phyloP scores from a whole-genome alignment of 306 rosid genomes.

The Elaeagnus macrophylla region DNA sequence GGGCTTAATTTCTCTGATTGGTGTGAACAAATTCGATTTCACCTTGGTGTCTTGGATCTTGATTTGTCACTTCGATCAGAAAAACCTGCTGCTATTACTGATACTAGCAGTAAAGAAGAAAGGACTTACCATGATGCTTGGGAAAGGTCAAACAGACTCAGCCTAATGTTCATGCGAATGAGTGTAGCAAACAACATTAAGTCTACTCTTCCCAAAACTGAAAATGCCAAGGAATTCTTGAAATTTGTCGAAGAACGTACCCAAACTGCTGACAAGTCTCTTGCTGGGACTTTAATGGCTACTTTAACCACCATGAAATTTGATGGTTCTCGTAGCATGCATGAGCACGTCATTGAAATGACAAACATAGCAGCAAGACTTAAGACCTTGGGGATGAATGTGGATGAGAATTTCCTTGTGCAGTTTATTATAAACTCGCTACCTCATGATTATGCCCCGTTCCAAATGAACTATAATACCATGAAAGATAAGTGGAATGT shows the following conservation, averaged over 20 bases:
- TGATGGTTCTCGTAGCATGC: background rate
- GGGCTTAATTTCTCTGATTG: background rate
- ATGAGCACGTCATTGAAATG: background rate
- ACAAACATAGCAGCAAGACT: background rate
- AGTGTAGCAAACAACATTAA: background rate
- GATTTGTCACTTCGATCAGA: no score
- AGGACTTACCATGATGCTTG: background rate
- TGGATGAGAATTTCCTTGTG: background rate
- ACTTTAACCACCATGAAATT: background rate
- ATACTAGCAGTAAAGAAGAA: background rate
- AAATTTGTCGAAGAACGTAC: background rate
- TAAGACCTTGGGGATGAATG: background rate
- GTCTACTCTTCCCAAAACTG: background rate
- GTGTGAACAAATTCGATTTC: no score
- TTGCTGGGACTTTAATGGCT: background rate
- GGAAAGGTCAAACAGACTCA: background rate
- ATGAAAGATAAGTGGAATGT: background rate
- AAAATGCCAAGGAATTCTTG: background rate
- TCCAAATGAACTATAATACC: background rate
- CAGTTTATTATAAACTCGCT: background rate
- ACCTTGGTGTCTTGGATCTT: background rate
- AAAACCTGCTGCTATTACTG: background rate
- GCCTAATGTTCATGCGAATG: background rate
- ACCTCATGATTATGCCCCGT: background rate
- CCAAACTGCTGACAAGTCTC: background rate